Evolutionary conservation across 768 basidiomycete species (phyloP).

Genomic region (Lactarius hatsudake): DNA sequence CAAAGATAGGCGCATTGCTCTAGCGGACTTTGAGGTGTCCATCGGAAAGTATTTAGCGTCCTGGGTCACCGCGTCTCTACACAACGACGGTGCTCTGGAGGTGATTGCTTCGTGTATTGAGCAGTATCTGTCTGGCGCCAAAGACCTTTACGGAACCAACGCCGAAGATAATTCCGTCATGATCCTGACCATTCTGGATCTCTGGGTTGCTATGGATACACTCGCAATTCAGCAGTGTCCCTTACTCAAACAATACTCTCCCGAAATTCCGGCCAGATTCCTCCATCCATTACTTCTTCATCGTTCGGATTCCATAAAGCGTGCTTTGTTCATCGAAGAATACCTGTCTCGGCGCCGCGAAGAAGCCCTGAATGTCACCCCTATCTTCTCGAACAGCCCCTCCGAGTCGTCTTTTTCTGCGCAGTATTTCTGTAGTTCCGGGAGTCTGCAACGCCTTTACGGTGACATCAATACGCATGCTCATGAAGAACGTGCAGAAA

Average conservation of each 20-base stretch:
- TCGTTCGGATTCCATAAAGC: constrained; percentile 20
- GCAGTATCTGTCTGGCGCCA: constrained; percentile 14
- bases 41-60: constrained; percentile 4
- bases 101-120: constrained; percentile 14
- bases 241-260: constrained; percentile 44
- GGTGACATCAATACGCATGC: not conserved
- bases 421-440: constrained; percentile 11
- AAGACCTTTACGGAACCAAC: constrained; percentile 6
- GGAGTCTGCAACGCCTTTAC: not conserved
- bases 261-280: constrained; percentile 40
- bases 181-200: constrained; percentile 44
- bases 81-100: not conserved
- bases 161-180: constrained; percentile 37
- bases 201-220: constrained; percentile 50
- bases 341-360: constrained; percentile 12
- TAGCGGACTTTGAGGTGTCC: constrained; percentile 16
- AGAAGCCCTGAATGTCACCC: not conserved
- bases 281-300: constrained; percentile 45
- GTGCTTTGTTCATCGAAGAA: constrained; percentile 15
- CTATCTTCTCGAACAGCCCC: constrained; percentile 11
- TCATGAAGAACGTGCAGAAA: not conserved
- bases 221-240: constrained; percentile 36
- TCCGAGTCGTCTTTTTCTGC: constrained; percentile 8
- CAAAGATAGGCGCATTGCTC: constrained; percentile 4
- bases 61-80: not conserved